Evolutionary conservation across 306 rosid genomes (phyloP), one percentile per base, ranked within the genome.

Genomic region (Astragalus membranaceus): DNA sequence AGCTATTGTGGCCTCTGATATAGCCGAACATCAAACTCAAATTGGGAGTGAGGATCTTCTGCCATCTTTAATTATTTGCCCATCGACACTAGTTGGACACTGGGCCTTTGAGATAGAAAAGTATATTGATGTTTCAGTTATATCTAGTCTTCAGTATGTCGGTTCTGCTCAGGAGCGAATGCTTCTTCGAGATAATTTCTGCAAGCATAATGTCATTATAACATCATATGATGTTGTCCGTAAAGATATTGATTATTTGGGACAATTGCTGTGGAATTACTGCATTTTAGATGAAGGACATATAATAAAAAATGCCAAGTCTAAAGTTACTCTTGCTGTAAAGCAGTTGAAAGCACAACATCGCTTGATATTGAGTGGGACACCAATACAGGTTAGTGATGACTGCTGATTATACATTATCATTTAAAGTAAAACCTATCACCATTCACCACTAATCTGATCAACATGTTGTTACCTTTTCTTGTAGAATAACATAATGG

Each of bases 41-140:
- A 75, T 65, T 64, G 80, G 74, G 51, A 72, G 72, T 52, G 89
- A 69, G 56, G 80, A 79, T 69, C 82, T 81, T 75, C 79, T 86
- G n/a, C 72, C 95, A 13, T 90, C 98, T 64, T 83, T 94, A 79
- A 94, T 94, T 63, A 76, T 94, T 79, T 90, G 98, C 75, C 98
- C 98, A 43, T 87, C 98, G 53, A 94, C 98, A n/a, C 89, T 94
- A 63, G 98, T 94, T 73, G 98, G 92, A 10, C 98, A 94, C 64
- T 94, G 98, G 98, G 97, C 91, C 50, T 94, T 87, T 68, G 98
- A 94, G 91, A 94, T 94, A 76, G 98, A 94, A 72, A 94, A 94
- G 74, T 88, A 67, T 79, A 87, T 94, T 74, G 98, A 94, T 78
- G 80, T 41, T 70, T 88, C 95, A 0, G 70, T 90, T n/a, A 70